Percentiles rank a stretch among this genome's conserved stretches.
phyloP scores from a whole-genome alignment of 2,329 filamentous ascomycete genomes.

The Ceratocystis diversiconidia region DNA sequence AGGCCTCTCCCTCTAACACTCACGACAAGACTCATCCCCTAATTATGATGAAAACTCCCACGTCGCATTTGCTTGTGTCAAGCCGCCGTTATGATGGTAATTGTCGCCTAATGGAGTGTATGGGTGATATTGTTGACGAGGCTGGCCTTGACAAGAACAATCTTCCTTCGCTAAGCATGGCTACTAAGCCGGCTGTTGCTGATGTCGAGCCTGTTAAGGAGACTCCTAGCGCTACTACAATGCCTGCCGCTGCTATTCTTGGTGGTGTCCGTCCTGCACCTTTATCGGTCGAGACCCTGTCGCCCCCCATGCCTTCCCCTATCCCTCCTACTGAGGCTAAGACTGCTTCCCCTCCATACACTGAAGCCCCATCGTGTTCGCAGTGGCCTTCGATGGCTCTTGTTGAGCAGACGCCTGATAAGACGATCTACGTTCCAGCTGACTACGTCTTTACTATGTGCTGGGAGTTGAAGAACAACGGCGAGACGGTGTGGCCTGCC shows the following conservation, averaged over 20 bases:
- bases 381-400: neutral
- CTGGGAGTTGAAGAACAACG: slow-evolving; percentile 82
- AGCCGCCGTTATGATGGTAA: slow-evolving; percentile 65
- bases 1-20: slow-evolving; percentile 66
- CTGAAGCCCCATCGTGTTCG: neutral
- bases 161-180: neutral
- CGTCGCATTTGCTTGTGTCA: slow-evolving; percentile 38
- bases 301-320: slow-evolving; percentile 45
- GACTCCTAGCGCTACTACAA: slow-evolving; percentile 16
- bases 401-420: neutral
- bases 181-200: slow-evolving; percentile 18
- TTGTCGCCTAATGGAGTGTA: slow-evolving; percentile 47
- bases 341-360: neutral
- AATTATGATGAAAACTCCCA: slow-evolving; percentile 89
- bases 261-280: slow-evolving; percentile 20
- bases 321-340: neutral
- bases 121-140: slow-evolving; percentile 46
- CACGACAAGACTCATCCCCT: slow-evolving; percentile 96
- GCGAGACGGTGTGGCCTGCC: slow-evolving; percentile 64
- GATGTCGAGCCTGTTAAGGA: slow-evolving; percentile 18
- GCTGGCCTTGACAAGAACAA: neutral
- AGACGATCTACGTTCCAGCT: slow-evolving; percentile 34
- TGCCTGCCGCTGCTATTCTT: slow-evolving; percentile 18
- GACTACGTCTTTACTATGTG: slow-evolving; percentile 63
- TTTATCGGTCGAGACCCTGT: slow-evolving; percentile 30